A percentile compares a stretch with the other conserved stretches of the same genome.
Evolutionary conservation across 371 early-diverging fungal genomes (phyloP).

Genomic region (Circinella minor): DNA sequence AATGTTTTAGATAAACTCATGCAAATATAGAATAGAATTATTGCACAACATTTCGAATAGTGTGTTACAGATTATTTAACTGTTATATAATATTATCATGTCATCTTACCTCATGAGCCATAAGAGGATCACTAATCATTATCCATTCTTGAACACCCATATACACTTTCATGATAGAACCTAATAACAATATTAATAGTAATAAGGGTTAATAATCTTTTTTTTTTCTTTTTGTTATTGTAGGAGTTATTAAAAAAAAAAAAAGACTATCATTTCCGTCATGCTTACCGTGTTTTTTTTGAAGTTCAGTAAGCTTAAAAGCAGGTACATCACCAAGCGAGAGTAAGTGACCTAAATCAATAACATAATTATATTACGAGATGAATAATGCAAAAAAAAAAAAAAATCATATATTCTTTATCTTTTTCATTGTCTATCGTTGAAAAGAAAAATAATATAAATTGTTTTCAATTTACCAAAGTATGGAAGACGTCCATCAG

Average conservation of each 20-base stretch:
- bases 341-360: constrained; percentile 23
- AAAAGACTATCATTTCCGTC: not conserved
- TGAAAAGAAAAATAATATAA: no score
- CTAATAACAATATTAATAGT: not conserved
- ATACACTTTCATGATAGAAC: constrained; percentile 21
- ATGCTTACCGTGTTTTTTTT: constrained; percentile 14
- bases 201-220: not conserved
- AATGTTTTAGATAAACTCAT: no score
- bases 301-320: constrained; percentile 20
- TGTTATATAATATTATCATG: not conserved
- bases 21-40: no score
- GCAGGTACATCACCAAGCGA: constrained; percentile 22
- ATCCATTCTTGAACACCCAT: constrained; percentile 30
- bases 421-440: no score
- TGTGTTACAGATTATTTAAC: not conserved
- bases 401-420: no score
- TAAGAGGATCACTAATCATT: constrained; percentile 23
- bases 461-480: constrained; percentile 15
- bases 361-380: not conserved
- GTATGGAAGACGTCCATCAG: constrained; percentile 15
- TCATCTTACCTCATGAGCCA: constrained; percentile 28
- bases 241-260: no score
- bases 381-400: no score
- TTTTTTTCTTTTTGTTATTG: not conserved
- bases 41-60: no score